These are phyloP conservation scores for Cenchrus fungigraminus DNA, from an alignment of 176 grass and related monocot genomes.

Conservation along the genomic window DNA sequence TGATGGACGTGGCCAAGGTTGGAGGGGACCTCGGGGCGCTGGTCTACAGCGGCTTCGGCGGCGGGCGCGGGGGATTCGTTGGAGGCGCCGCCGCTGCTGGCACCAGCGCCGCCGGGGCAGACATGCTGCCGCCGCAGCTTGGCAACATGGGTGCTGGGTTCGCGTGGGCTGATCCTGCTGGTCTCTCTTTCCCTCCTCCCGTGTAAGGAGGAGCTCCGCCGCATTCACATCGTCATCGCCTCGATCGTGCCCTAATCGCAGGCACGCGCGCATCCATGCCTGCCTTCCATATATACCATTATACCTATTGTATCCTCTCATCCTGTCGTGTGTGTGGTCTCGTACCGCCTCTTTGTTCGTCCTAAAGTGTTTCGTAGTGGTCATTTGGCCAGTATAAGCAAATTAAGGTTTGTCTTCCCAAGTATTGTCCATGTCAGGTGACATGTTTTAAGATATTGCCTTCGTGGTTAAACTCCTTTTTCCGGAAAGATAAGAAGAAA, in stretches of 20 bases:
- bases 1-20: conserved; percentile 16
- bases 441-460: background rate
- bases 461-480: background rate
- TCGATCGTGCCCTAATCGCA: too few relatives aligned
- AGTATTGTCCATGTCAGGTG: background rate
- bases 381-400: background rate
- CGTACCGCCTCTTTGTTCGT: background rate
- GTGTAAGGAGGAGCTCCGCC: background rate
- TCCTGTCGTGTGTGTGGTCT: background rate
- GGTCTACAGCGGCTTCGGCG: conserved; percentile 14
- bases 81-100: background rate
- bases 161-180: background rate
- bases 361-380: background rate
- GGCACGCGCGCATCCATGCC: background rate
- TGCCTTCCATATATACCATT: background rate
- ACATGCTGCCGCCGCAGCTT: background rate
- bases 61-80: background rate
- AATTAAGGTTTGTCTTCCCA: too few relatives aligned
- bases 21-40: background rate
- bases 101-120: background rate
- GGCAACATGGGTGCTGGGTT: background rate
- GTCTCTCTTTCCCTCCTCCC: background rate
- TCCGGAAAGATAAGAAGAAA: too few relatives aligned
- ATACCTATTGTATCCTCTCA: background rate
- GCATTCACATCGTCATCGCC: background rate